Conservation (phyloP, 108 stramenopile genomes). For the Skeletonema tropicum region DNA sequence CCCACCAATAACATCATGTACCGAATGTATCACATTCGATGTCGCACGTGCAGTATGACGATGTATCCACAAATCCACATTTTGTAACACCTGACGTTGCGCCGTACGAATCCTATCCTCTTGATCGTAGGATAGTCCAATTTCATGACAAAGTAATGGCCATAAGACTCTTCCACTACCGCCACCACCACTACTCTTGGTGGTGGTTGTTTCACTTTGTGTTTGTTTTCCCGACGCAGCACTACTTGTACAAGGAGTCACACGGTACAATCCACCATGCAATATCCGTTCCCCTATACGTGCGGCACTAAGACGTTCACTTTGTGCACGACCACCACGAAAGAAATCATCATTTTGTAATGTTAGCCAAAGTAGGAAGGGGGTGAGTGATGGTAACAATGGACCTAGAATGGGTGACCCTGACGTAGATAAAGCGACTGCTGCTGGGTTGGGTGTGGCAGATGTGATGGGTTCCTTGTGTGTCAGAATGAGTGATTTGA, state of each 20-base stretch:
- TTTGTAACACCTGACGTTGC: slow-evolving; percentile 65
- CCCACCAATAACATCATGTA: slow-evolving; percentile 61
- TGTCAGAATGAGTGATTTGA: slow-evolving; percentile 6
- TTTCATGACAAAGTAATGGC: slow-evolving; percentile 92
- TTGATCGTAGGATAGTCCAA: slow-evolving; percentile 90
- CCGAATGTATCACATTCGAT: slow-evolving; percentile 59
- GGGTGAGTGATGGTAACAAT: slow-evolving; percentile 66
- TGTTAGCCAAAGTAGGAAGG: slow-evolving; percentile 88
- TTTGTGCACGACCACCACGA: slow-evolving; percentile 79
- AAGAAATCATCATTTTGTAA: slow-evolving; percentile 87
- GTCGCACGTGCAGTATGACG: slow-evolving; percentile 80
- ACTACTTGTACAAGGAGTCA: slow-evolving; percentile 40
- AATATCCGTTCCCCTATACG: slow-evolving; percentile 92
- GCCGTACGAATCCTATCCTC: slow-evolving; percentile 83
- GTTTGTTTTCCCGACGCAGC: neutral
- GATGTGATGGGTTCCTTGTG: slow-evolving; percentile 16
- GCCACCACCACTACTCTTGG: slow-evolving; percentile 16
- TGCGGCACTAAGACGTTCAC: slow-evolving; percentile 88
- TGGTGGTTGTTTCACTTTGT: neutral
- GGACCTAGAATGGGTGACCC: slow-evolving; percentile 75
- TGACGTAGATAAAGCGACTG: slow-evolving; percentile 42
- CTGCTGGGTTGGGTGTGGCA: slow-evolving; percentile 35
- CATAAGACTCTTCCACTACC: slow-evolving; percentile 64
- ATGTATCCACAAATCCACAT: slow-evolving; percentile 67
- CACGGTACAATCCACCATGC: slow-evolving; percentile 60